Evolutionary conservation across 306 rosid species (phyloP).

Genomic region (Hippophae tibetana): DNA sequence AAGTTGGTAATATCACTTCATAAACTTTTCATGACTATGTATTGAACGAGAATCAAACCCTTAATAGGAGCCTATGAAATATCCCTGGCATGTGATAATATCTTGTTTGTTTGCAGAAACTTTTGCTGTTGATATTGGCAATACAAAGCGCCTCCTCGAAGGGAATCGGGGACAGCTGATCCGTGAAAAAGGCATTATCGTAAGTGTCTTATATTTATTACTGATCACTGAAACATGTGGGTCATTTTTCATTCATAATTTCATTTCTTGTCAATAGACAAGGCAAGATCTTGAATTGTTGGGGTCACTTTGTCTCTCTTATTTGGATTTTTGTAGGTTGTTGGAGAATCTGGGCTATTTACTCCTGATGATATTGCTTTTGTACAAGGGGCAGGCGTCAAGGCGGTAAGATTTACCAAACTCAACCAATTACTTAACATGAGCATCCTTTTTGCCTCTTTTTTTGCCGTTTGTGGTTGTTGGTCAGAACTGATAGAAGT

Average conservation of each 20-base stretch:
- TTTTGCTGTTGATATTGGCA: slow-evolving; percentile 75
- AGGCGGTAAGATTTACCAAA: slow-evolving; percentile 49
- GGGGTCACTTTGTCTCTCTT: too few species aligned
- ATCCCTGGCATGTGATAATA: not conserved
- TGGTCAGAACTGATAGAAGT: too few species aligned
- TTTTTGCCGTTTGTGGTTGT: not conserved
- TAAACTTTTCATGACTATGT: not conserved
- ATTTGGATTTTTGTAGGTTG: slow-evolving; percentile 38
- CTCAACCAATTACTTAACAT: not conserved
- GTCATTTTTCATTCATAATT: not conserved
- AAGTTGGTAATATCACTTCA: slow-evolving; percentile 1
- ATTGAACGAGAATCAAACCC: not conserved
- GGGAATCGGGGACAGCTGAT: slow-evolving; percentile 69
- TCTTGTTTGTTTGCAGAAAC: slow-evolving; percentile 44
- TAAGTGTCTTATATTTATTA: slow-evolving; percentile 14
- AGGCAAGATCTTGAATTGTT: not conserved
- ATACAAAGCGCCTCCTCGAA: slow-evolving; percentile 82
- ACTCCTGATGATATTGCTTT: slow-evolving; percentile 69
- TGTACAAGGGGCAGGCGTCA: slow-evolving; percentile 92
- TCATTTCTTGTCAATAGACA: not conserved
- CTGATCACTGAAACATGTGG: slow-evolving; percentile 7
- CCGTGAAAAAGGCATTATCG: slow-evolving; percentile 58
- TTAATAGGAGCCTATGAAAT: not conserved
- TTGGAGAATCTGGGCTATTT: slow-evolving; percentile 91
- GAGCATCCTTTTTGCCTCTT: not conserved